Evolutionary conservation across 495 filamentous ascomycete species (phyloP), one percentile per base, ranked within the genome.

Genomic region (Eremomyces bilateralis): DNA sequence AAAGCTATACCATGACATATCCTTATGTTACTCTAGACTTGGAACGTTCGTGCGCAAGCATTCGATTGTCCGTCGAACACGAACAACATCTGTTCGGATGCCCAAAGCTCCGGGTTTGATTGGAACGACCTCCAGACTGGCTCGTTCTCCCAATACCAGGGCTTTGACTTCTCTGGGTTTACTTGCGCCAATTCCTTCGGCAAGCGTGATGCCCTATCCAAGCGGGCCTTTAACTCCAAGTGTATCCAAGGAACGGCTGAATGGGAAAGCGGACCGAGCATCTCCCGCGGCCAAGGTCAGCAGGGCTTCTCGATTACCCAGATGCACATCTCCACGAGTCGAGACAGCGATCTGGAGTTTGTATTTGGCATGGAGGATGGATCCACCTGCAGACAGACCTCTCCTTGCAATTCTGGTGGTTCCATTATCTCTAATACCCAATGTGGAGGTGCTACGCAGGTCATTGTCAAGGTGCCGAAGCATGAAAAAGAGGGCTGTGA

Each of bases 361-460:
- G 64, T 77, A 60, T 91, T 82, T 56, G 60, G 59, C 46, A 84
- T 91, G 79, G 66, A 71, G 2, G 76, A 82, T 50, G 74, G 73
- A 37, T 71, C 68, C 27, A 65, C 56, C 37, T 93, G 85, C 69
- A 79, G 72, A 54, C 72, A 82, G 53, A 69, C 63, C 25, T 58
- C 64, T 36, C 44, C 55, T 20, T 88, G 78, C 65, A 62, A 58
- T 34, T 54, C 65, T 31, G 58, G 59, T 17, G 78, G 77, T 46
- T 69, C 70, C 33, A 64, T 59, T 34, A 62, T 92, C 42, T 53
- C 63, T 53, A 92, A 92, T 62, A 67, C 61, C 39, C 81, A 92
- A 61, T 94, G 84, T 52, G 85, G 83, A 64, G 83, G 84, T 57
- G 84, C 84, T 38, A 76, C 63, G 47, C 65, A 64, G 16, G 80